phyloP scores from a whole-genome alignment of 306 rosid genomes.

The Rosa persica region DNA sequence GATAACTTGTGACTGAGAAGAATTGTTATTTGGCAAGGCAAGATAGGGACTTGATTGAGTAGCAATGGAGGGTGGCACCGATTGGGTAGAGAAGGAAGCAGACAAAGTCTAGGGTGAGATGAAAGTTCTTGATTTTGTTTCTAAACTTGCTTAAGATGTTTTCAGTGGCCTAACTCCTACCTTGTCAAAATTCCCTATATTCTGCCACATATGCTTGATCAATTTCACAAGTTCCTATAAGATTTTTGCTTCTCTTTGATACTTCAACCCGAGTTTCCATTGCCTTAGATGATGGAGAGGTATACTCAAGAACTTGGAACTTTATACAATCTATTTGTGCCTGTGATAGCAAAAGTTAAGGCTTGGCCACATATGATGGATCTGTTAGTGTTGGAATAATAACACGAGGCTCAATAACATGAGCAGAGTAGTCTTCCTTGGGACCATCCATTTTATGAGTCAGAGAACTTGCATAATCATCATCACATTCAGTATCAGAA shows the following conservation, averaged over 20 bases:
- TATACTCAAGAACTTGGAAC: slow-evolving; percentile 26
- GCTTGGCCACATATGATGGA: slow-evolving; percentile 36
- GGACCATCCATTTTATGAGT: slow-evolving; percentile 20
- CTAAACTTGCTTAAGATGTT: too few relatives aligned
- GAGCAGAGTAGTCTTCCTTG: slow-evolving; percentile 39
- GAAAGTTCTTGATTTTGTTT: too few relatives aligned
- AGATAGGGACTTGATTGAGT: too few relatives aligned
- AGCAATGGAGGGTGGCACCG: too few relatives aligned
- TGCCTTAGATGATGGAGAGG: slow-evolving; percentile 37
- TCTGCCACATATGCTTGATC: slow-evolving; percentile 32
- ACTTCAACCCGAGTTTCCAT: slow-evolving; percentile 33
- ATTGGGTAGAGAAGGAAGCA: too few relatives aligned
- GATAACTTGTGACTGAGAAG: too few relatives aligned
- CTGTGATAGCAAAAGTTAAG: slow-evolving; percentile 32
- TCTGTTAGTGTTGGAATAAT: slow-evolving; percentile 31
- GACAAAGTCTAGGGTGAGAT: too few relatives aligned
- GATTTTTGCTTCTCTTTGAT: slow-evolving; percentile 35
- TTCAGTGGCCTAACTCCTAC: slow-evolving; percentile 30
- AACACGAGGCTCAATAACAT: slow-evolving; percentile 33
- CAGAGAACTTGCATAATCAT: slow-evolving; percentile 36
- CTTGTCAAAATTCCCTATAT: slow-evolving; percentile 38
- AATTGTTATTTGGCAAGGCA: too few relatives aligned
- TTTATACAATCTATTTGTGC: slow-evolving; percentile 29
- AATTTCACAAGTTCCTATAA: slow-evolving; percentile 31
- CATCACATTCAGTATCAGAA: slow-evolving; percentile 80